Evolutionary conservation across 2,329 filamentous ascomycete species (phyloP).

Genomic region (Ophiobolus disseminans): DNA sequence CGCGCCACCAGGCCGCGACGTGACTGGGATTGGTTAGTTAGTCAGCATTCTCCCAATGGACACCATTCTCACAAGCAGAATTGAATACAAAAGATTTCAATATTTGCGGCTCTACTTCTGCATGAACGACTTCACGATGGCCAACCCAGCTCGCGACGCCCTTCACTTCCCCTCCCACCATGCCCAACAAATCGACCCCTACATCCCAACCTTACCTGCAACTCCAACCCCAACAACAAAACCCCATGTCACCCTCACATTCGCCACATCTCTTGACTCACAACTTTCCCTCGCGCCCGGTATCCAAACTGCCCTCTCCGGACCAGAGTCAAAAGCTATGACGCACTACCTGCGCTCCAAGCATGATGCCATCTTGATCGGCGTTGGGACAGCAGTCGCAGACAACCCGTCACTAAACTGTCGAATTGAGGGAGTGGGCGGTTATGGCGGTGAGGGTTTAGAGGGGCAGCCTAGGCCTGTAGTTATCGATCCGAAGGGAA

Average conservation of each 20-base stretch:
- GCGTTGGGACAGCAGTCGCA: constrained; percentile 81
- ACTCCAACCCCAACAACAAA: constrained; percentile 6
- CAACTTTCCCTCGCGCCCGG: constrained; percentile 78
- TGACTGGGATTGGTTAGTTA: background rate
- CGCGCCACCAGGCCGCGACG: constrained; percentile 10
- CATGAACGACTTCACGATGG: no score
- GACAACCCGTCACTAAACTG: constrained; percentile 89
- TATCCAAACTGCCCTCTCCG: constrained; percentile 82
- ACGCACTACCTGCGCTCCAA: constrained; percentile 85
- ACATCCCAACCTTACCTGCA: constrained; percentile 49
- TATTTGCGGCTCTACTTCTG: no score
- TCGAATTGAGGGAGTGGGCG: constrained; percentile 68
- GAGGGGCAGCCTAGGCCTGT: constrained; percentile 78
- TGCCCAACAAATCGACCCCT: constrained; percentile 58
- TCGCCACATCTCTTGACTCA: constrained; percentile 88
- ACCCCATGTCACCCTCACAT: constrained; percentile 73
- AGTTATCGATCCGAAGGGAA: constrained; percentile 77
- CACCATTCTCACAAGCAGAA: no score
- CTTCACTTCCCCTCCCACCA: constrained; percentile 53
- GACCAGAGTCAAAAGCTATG: constrained; percentile 85
- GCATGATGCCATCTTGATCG: constrained; percentile 85
- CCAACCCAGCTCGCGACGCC: constrained; percentile 22
- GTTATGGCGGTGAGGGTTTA: constrained; percentile 61
- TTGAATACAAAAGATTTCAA: no score
- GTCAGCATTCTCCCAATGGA: no score